A percentile compares a stretch with the other conserved stretches of the same genome.
Evolutionary conservation across 2,329 filamentous ascomycete species (phyloP).

Genomic region (Pseudocercospora fuligena): DNA sequence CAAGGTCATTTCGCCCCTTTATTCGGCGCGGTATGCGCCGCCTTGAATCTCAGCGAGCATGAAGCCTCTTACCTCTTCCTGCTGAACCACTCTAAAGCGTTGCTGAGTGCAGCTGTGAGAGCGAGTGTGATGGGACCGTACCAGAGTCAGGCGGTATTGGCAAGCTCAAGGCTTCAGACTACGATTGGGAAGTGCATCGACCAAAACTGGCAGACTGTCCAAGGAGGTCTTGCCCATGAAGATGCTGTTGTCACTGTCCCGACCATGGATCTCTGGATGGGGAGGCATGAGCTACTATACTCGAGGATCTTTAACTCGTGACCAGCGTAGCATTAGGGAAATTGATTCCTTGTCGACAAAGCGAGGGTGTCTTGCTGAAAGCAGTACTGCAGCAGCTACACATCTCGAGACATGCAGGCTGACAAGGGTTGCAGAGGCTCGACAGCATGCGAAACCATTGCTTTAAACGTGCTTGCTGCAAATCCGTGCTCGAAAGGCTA

Average conservation of each 20-base stretch:
- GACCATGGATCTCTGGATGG: slow-evolving; percentile 81
- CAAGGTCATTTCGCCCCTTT: slow-evolving; percentile 72
- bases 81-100: slow-evolving; percentile 74
- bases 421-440: too few species aligned
- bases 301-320: slow-evolving; percentile 86
- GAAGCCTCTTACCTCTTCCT: slow-evolving; percentile 77
- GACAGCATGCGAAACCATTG: too few species aligned
- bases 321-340: slow-evolving; percentile 7
- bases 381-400: too few species aligned
- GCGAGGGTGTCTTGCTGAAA: too few species aligned
- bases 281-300: slow-evolving; percentile 80
- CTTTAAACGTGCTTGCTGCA: too few species aligned
- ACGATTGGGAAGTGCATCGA: slow-evolving; percentile 64
- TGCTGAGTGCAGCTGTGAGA: slow-evolving; percentile 76
- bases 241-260: slow-evolving; percentile 77
- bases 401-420: too few species aligned
- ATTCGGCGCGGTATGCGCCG: slow-evolving; percentile 67
- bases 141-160: slow-evolving; percentile 75
- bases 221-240: slow-evolving; percentile 43
- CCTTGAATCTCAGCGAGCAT: slow-evolving; percentile 64
- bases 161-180: slow-evolving; percentile 61
- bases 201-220: slow-evolving; percentile 56
- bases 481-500: too few species aligned
- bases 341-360: too few species aligned
- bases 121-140: slow-evolving; percentile 81